Evolutionary conservation across 768 basidiomycete species (phyloP), one percentile per base, ranked within the genome.

Genomic region (Hydnomerulius pinastri): DNA sequence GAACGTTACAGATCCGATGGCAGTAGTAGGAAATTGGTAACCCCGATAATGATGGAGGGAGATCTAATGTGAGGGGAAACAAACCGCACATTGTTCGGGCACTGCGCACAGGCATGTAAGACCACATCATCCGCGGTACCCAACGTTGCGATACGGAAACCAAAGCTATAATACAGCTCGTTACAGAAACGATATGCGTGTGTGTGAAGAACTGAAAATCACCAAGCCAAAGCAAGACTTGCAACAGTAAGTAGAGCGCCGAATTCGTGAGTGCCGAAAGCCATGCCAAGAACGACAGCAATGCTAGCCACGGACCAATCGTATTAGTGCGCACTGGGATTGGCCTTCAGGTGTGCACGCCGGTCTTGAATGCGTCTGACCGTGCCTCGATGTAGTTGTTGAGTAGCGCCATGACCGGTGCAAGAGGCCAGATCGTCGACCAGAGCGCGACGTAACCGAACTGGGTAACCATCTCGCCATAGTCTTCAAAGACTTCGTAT

Each of bases 381-480:
- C 94, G 86, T 4, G 92, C 72, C 72, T 99, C 96, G 53, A 98
- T 71, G 67, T 90, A 80, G 68, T 99, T 98, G 76, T 98, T 99
- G 41, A 97, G 59, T 18, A 96, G 77, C 1, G 92, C 87, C 80
- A 93, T 91, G 8, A 86, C 81, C 75, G 92, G 85, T 2, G 92
- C 88, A 15, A 98, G 74, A 3, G 95, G 92, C 93, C 94, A 98
- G 51, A 95, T 91, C 25, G 91, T 86, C 39, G 86, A 90, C 92
- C 94, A 98, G 18, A 98, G 74, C 7, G 83, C 84, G 25, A 98
- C 84, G 64, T 96, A 94, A 0, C 96, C 95, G 66, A 96, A 97
- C 62, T 95, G 92, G 8, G 89, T 87, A 13, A 90, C 90, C 95
- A 99, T 98, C 73, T 99, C 97, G 61, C 83, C 85, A 69, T 96